Evolutionary conservation across 805 yeast genomes (phyloP).

Genomic region (Saccharomycodes ludwigii): DNA sequence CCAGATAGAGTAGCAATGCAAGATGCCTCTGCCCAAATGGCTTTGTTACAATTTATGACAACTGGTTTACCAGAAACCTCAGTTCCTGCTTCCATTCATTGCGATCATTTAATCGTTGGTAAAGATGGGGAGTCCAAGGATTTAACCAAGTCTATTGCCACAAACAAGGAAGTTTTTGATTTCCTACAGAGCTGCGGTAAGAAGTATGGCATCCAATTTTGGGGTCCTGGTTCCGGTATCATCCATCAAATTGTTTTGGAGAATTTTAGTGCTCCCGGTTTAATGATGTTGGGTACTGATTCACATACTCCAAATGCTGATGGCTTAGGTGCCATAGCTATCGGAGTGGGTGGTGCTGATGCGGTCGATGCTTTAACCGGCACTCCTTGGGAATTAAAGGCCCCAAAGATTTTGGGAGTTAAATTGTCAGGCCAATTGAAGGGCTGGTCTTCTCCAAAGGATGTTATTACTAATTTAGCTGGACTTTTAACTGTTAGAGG

Average conservation of each 20-base stretch:
- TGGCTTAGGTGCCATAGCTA: constrained; percentile 96
- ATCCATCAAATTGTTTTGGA: constrained; percentile 96
- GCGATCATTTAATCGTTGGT: constrained; percentile 97
- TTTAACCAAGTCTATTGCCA: constrained; percentile 64
- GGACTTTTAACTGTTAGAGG: constrained; percentile 93
- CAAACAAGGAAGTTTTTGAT: constrained; percentile 92
- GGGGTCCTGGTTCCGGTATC: constrained; percentile 99
- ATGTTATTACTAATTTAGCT: constrained; percentile 84
- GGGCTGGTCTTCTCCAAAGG: constrained; percentile 98
- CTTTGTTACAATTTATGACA: constrained; percentile 95
- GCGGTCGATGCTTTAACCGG: constrained; percentile 97
- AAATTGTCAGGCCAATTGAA: constrained; percentile 77
- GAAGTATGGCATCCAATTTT: constrained; percentile 92
- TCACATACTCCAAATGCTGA: constrained; percentile 99
- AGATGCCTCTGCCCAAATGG: constrained; percentile 99
- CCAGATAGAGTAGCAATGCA: constrained; percentile 99
- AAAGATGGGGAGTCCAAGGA: constrained; percentile 84
- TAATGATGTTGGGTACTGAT: constrained; percentile 95
- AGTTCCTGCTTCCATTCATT: constrained; percentile 93
- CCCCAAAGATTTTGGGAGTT: constrained; percentile 91
- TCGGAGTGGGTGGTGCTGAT: constrained; percentile 99
- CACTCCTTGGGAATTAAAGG: constrained; percentile 97
- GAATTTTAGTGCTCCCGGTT: constrained; percentile 93
- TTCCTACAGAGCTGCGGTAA: constrained; percentile 87
- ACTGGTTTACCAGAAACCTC: constrained; percentile 80